phyloP scores from a whole-genome alignment of 768 basidiomycete genomes.

The Cystofilobasidium bisporidii region DNA sequence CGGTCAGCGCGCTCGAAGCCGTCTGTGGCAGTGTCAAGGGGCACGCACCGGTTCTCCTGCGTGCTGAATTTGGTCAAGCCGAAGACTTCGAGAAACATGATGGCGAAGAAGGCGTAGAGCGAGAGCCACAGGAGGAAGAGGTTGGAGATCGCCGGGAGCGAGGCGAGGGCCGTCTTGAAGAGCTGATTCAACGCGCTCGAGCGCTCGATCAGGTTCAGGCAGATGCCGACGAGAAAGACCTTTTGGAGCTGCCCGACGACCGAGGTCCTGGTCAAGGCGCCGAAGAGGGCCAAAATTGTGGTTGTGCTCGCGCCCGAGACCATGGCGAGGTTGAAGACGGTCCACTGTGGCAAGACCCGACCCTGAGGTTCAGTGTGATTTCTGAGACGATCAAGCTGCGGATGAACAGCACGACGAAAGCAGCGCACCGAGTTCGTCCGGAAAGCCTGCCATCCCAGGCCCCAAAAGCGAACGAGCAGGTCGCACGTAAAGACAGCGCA shows the following conservation, averaged over 20 bases:
- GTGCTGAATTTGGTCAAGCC: slow-evolving; percentile 76
- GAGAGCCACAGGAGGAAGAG: slow-evolving; percentile 79
- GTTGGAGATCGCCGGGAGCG: slow-evolving; percentile 73
- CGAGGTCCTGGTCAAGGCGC: slow-evolving; percentile 10
- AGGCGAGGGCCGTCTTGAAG: slow-evolving; percentile 92
- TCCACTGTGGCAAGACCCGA: too few relatives aligned
- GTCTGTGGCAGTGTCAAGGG: background rate
- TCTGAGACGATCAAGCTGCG: too few relatives aligned
- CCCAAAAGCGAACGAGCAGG: slow-evolving; percentile 63
- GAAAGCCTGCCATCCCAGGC: slow-evolving; percentile 76
- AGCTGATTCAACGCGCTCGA: slow-evolving; percentile 52
- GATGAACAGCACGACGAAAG: too few relatives aligned
- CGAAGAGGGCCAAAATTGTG: slow-evolving; percentile 57
- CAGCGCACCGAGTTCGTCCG: slow-evolving; percentile 59
- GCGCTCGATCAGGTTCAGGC: slow-evolving; percentile 86
- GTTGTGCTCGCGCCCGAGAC: slow-evolving; percentile 74
- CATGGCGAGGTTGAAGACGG: slow-evolving; percentile 74
- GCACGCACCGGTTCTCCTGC: slow-evolving; percentile 46
- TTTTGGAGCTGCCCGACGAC: slow-evolving; percentile 57
- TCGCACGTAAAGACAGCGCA: slow-evolving; percentile 67
- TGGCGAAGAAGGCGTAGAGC: slow-evolving; percentile 81
- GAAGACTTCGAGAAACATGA: slow-evolving; percentile 58
- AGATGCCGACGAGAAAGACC: slow-evolving; percentile 83
- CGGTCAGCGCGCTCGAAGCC: background rate
- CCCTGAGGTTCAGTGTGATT: too few relatives aligned